These are phyloP conservation scores for Solanum sejunctum DNA, from an alignment of 257 asterid species.

Conservation along the genomic window DNA sequence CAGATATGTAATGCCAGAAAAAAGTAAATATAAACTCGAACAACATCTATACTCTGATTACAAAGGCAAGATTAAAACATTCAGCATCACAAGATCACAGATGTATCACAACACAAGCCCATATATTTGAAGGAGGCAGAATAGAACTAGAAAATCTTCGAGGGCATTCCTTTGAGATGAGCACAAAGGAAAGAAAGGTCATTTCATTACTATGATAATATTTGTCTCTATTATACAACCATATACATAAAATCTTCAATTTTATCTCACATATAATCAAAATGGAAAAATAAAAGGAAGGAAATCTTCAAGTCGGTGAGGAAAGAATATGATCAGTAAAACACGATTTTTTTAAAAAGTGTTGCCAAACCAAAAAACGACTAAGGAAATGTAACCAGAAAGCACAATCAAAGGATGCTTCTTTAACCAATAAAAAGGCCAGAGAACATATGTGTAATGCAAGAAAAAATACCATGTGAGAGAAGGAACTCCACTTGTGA, in stretches of 20 bases:
- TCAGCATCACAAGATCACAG: not conserved
- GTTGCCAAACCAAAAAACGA: not conserved
- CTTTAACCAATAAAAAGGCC: not conserved
- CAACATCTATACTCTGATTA: not conserved
- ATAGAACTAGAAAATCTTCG: not conserved
- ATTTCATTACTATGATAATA: not conserved
- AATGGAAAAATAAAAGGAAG: not conserved
- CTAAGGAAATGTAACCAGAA: not conserved
- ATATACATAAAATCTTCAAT: not conserved
- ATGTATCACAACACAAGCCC: not conserved
- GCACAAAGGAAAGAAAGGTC: not conserved
- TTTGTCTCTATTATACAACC: not conserved
- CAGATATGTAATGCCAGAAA: not conserved
- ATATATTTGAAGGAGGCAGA: not conserved
- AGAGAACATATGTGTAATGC: not conserved
- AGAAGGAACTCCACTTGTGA: not conserved
- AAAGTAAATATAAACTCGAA: not conserved
- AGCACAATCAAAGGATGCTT: not conserved
- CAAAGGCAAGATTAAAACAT: not conserved
- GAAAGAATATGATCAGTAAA: not conserved
- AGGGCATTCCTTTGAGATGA: not conserved
- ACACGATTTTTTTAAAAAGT: not conserved
- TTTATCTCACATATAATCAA: not conserved
- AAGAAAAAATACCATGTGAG: not conserved
- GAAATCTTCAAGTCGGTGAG: not conserved